These are phyloP conservation scores for Metschnikowia gelsemii DNA, from an alignment of 805 yeast genomes.

Conservation along the genomic window DNA sequence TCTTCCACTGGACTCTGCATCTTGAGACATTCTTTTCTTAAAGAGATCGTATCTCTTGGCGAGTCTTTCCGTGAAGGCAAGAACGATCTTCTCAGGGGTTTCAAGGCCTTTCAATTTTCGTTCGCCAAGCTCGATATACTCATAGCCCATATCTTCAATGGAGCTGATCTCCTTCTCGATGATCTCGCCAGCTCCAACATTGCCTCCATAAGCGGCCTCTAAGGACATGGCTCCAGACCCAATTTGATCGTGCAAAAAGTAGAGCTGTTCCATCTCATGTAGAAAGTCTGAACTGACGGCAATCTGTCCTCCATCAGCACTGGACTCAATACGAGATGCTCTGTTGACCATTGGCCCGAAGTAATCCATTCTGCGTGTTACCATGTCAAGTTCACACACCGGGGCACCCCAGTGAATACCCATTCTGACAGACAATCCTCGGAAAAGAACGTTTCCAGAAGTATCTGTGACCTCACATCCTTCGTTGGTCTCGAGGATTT, in stretches of 20 bases:
- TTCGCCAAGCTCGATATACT: constrained; percentile 71
- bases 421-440: constrained; percentile 95
- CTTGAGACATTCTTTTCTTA: constrained; percentile 27
- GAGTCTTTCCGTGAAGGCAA: constrained; percentile 69
- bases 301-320: constrained; percentile 98
- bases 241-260: constrained; percentile 47
- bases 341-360: constrained; percentile 98
- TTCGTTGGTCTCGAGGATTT: constrained; percentile 78
- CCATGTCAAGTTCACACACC: constrained; percentile 91
- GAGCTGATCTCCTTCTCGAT: constrained; percentile 65
- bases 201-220: constrained; percentile 47
- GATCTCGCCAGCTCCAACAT: constrained; percentile 48
- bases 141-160: constrained; percentile 69
- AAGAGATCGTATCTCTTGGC: constrained; percentile 55
- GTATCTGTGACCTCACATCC: constrained; percentile 77
- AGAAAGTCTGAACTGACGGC: constrained; percentile 81
- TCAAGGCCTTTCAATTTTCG: constrained; percentile 91
- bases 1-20: constrained; percentile 24
- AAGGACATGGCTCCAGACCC: constrained; percentile 25
- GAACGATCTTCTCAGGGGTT: constrained; percentile 82
- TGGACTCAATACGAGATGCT: constrained; percentile 88
- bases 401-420: constrained; percentile 99
- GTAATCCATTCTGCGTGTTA: constrained; percentile 96
- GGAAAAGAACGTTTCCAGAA: constrained; percentile 58
- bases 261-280: constrained; percentile 63